Conservation (phyloP, 257 asterid species). For the Solanum gandarillasii region DNA sequence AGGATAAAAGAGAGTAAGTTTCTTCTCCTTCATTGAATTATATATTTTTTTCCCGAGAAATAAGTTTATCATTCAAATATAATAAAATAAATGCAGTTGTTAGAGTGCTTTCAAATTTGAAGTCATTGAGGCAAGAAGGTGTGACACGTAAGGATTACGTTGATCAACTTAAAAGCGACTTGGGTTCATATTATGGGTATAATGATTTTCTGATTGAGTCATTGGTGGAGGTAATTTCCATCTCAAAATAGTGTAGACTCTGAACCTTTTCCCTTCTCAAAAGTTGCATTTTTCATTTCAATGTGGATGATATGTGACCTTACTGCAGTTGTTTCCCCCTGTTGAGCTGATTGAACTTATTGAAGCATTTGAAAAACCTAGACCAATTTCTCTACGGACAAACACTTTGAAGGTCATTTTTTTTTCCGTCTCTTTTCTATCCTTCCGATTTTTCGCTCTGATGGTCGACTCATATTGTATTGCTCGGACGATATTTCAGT, state of each 20-base stretch:
- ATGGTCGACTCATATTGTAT: not conserved
- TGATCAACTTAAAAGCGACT: constrained; percentile 63
- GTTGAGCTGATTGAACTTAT: constrained; percentile 89
- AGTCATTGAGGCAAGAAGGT: constrained; percentile 68
- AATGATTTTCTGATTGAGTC: constrained; percentile 73
- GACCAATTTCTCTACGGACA: constrained; percentile 78
- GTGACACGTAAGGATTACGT: constrained; percentile 68
- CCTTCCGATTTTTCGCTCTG: not conserved
- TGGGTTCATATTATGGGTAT: constrained; percentile 75
- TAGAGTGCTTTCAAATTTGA: constrained; percentile 70
- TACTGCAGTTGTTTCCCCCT: constrained; percentile 65
- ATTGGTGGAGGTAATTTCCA: constrained; percentile 57
- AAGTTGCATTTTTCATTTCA: not conserved
- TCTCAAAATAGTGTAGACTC: not conserved
- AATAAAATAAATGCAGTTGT: constrained; percentile 49
- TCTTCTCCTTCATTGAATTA: not conserved
- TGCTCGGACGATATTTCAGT: constrained; percentile 22
- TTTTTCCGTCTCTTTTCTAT: not conserved
- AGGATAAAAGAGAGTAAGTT: constrained; percentile 83
- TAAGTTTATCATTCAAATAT: not conserved
- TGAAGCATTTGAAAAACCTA: constrained; percentile 91
- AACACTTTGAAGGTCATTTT: constrained; percentile 68
- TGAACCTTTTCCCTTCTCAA: not conserved
- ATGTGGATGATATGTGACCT: not conserved
- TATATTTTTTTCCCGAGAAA: not conserved